A percentile compares a stretch with the other conserved stretches of the same genome.
Conservation (phyloP, 139 green algal species). For the Chlorella sp. region DNA sequence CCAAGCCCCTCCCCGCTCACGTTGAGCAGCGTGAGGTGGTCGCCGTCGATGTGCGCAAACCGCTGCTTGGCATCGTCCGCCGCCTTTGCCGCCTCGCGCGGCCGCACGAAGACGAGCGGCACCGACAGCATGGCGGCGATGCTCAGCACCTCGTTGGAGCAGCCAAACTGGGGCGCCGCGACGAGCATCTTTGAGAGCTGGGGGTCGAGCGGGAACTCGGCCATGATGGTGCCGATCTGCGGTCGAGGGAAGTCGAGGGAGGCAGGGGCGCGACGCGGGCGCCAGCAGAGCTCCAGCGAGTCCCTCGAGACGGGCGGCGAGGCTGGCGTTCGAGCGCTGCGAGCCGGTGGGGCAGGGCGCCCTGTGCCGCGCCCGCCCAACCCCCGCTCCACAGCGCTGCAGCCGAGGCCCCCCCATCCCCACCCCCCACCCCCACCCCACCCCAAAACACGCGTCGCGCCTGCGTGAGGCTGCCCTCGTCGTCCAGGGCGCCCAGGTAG, state of each 20-base stretch:
- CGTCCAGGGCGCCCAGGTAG: slow-evolving; percentile 98
- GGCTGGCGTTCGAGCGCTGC: no score
- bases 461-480: slow-evolving; percentile 95
- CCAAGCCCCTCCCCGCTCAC: no score
- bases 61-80: slow-evolving; percentile 95
- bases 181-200: slow-evolving; percentile 99
- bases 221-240: slow-evolving; percentile 91
- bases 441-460: no score
- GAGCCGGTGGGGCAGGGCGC: no score
- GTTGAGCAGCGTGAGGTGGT: slow-evolving; percentile 99
- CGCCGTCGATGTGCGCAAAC: slow-evolving; percentile 96
- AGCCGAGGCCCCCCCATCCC: no score
- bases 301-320: no score
- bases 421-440: slow-evolving; percentile 19
- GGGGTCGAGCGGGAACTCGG: slow-evolving; percentile 97
- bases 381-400: neutral
- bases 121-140: slow-evolving; percentile 96
- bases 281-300: no score
- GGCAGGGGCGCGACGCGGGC: no score
- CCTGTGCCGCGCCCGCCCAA: neutral
- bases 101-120: slow-evolving; percentile 94
- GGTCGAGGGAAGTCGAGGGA: neutral
- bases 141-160: slow-evolving; percentile 96
- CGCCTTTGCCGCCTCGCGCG: slow-evolving; percentile 83
- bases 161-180: slow-evolving; percentile 89